These are phyloP conservation scores for Anastatica hierochuntica DNA, from an alignment of 345 rosid species.

Conservation along the genomic window DNA sequence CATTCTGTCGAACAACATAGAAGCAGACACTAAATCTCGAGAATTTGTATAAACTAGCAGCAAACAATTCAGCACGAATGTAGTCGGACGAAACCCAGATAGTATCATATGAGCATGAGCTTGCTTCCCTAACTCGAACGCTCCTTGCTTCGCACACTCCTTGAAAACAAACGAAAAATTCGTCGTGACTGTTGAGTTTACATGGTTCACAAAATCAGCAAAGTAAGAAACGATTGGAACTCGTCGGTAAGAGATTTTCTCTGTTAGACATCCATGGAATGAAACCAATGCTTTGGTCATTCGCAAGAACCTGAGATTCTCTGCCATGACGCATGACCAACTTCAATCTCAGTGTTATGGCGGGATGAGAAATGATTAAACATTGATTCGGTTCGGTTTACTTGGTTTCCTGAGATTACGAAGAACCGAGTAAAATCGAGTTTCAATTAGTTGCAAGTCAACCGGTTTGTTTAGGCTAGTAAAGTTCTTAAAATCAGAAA, in stretches of 20 bases:
- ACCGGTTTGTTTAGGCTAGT: neutral
- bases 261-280: neutral
- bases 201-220: conserved; percentile 21
- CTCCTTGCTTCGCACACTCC: conserved; percentile 44
- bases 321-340: conserved; percentile 10
- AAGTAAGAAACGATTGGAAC: conserved; percentile 24
- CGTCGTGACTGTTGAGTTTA: conserved; percentile 28
- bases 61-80: conserved; percentile 66
- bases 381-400: conserved; percentile 10
- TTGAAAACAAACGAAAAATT: conserved; percentile 55
- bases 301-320: conserved; percentile 17
- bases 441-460: no score
- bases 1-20: conserved; percentile 60
- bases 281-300: conserved; percentile 15
- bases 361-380: conserved; percentile 4
- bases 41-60: conserved; percentile 50
- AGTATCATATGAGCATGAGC: conserved; percentile 68
- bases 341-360: neutral
- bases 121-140: conserved; percentile 52
- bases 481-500: neutral
- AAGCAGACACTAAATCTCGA: conserved; percentile 35
- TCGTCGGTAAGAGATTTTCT: neutral
- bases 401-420: no score
- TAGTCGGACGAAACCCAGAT: conserved; percentile 61
- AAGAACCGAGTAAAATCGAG: no score